A percentile compares a stretch with the other conserved stretches of the same genome.
Conservation (phyloP, 2,329 filamentous ascomycete genomes). For the Orbilia brochopaga region DNA sequence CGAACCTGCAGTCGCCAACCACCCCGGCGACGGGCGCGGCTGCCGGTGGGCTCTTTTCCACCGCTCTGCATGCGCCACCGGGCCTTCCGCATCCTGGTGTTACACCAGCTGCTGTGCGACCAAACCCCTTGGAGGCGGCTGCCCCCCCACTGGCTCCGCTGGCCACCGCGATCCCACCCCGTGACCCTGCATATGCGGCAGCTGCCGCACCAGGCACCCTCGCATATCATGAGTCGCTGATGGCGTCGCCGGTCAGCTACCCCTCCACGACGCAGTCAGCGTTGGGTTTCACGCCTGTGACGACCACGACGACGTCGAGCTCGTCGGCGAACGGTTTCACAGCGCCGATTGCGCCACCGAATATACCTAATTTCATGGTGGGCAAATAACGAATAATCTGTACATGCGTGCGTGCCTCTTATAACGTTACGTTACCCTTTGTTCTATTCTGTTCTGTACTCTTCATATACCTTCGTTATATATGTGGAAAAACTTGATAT, state of each 20-base stretch:
- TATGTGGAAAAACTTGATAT: too few relatives aligned
- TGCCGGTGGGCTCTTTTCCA: slow-evolving; percentile 35
- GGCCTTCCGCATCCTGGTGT: slow-evolving; percentile 49
- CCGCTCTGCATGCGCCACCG: slow-evolving; percentile 49
- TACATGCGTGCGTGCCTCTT: too few relatives aligned
- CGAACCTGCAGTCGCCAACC: slow-evolving; percentile 55
- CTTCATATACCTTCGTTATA: too few relatives aligned
- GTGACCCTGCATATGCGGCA: slow-evolving; percentile 28
- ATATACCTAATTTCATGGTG: slow-evolving; percentile 44
- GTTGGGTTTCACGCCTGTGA: slow-evolving; percentile 44
- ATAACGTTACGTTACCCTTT: too few relatives aligned
- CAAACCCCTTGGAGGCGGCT: slow-evolving; percentile 25
- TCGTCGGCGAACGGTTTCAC: slow-evolving; percentile 39
- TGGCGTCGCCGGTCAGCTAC: slow-evolving; percentile 42
- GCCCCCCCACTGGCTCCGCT: slow-evolving; percentile 29
- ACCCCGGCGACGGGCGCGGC: slow-evolving; percentile 31
- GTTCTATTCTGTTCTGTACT: too few relatives aligned
- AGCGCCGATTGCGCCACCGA: slow-evolving; percentile 43
- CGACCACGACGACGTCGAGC: slow-evolving; percentile 20
- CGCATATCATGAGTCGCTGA: slow-evolving; percentile 35
- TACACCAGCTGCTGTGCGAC: slow-evolving; percentile 37
- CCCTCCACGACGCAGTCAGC: slow-evolving; percentile 39
- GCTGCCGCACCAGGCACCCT: slow-evolving; percentile 16
- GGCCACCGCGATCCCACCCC: slow-evolving; percentile 25
- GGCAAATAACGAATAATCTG: slow-evolving; percentile 33